Conservation (phyloP, 257 asterid species). For the Ehretia macrophylla region DNA sequence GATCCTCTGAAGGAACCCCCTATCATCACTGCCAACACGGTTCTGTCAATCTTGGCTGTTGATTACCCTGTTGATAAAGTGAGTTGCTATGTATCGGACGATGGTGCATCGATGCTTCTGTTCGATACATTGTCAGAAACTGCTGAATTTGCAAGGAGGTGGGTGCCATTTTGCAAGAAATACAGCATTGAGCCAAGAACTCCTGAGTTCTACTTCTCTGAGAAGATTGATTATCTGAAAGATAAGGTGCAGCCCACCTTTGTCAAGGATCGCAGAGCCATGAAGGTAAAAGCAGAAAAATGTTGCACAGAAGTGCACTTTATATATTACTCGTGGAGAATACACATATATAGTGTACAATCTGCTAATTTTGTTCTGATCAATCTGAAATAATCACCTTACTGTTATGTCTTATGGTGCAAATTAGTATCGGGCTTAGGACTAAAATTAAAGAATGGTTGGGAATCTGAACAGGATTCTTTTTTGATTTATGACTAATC, state of each 20-base stretch:
- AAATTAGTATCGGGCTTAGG: no score
- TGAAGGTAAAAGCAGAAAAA: slow-evolving; percentile 49
- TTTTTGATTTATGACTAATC: no score
- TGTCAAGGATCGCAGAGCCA: slow-evolving; percentile 85
- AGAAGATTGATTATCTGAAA: slow-evolving; percentile 77
- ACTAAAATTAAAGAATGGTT: no score
- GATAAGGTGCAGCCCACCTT: slow-evolving; percentile 78
- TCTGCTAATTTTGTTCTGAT: no score
- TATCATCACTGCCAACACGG: slow-evolving; percentile 77
- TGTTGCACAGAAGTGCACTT: no score
- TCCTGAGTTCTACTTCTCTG: slow-evolving; percentile 72
- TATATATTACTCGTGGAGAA: no score
- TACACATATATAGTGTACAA: no score
- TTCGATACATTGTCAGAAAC: slow-evolving; percentile 71
- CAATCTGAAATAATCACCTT: no score
- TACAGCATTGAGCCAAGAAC: slow-evolving; percentile 74
- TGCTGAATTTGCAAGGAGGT: slow-evolving; percentile 75
- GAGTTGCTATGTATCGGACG: slow-evolving; percentile 84
- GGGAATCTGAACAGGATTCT: no score
- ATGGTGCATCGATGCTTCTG: slow-evolving; percentile 88
- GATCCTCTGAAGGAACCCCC: slow-evolving; percentile 92
- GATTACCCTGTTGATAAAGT: slow-evolving; percentile 81
- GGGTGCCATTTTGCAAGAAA: slow-evolving; percentile 88
- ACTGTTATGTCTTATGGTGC: no score
- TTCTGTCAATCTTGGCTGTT: slow-evolving; percentile 63